Base-by-base conservation (phyloP, 306 rosid genomes). In the Lathyrus sativus region DNA sequence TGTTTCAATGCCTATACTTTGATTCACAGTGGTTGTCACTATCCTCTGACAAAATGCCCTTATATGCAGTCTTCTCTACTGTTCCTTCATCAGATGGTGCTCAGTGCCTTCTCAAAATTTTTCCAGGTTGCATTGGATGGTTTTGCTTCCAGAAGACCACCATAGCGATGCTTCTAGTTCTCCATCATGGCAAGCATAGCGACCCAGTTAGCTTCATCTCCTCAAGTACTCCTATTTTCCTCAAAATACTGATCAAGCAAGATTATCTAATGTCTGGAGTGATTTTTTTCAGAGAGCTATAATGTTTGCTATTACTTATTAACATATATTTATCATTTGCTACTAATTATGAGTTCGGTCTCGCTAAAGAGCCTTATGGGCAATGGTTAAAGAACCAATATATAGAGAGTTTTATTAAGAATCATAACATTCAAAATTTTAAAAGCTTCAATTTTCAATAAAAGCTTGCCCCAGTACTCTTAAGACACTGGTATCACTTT, bases 251-350 rank as follows among this genome's bases (percentile, higher is more conserved):
- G 51, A 44, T 44, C 50, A 13, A 13, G 7, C 50, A 28, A 28
- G 31, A 28, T 24, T 24, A 24, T 24, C 26, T 24, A 24, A 24
- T 24, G 26, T 24, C 26, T 24, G 26, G 26, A 24, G 26, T 24
- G 26, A 24, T 24, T 24, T 2, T 24, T 24, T 24, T 24, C 26
- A 24, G 26, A 24, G 26, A 24, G 26, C 31, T 28, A 28, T 38
- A 65, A 45, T 26, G 15, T 65, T 65, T 22, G 14, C 43, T 63
- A 63, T 63, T 63, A 43, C 31, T 66, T 48, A 11, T 51, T 51
- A 37, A 12, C 49, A 67, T 15, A 13, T 45, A 31, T 17, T 26
- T 8, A 29, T 46, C 42, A 29, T 46, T 38, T 63, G 38, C 45
- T 63, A 63, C 38, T 31, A 28, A 14, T 28, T 24, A 15, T 31